Base-by-base conservation (phyloP, 2,329 filamentous ascomycete genomes). In the Diaporthe capsici region DNA sequence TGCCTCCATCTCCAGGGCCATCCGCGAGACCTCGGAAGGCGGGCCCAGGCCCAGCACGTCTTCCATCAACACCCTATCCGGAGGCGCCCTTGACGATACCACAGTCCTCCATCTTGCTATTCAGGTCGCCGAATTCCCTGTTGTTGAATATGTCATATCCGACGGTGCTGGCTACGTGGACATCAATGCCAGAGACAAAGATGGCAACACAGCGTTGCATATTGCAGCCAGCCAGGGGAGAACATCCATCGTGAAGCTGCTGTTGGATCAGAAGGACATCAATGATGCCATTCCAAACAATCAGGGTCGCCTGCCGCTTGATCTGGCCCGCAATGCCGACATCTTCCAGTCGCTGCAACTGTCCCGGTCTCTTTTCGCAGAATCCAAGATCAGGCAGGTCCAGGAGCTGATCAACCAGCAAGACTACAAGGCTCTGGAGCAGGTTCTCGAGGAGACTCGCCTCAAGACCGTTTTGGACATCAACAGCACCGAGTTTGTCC, bases 271-370 rank as follows among this genome's bases (percentile, higher is more conserved):
- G 79, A 91, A 92, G 60, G 92, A 90, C 61, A 94, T 98, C 85
- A 98, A 98, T 81, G 97, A 99, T 82, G 93, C 95, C 9, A 88
- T 97, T 67, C 88, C 93, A 73, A 99, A 99, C 85, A 92, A 93
- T 81, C 92, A 94, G 75, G 95, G 95, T 72, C 95, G 96, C 81
- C 90, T 95, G 5, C 93, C 97, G 7, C 90, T 98, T 71, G 97
- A 99, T 81, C 88, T 98, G 57, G 95, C 97, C 6, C 92, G 96
- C 53, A 98, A 93, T 37, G 95, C 97, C 1, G 96, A 98, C 25
- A 98, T 98, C 74, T 98, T 98, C 86, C 96, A 98, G 85, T 93
- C 96, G 81, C 89, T 99, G 71, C 97, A 99, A 84, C 92, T 98
- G 22, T 93, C 95, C 12, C 91, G 96, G 60, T 98, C 96, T 6